Evolutionary conservation across 2,329 filamentous ascomycete species (phyloP), one percentile per base, ranked within the genome.

Genomic region (Alternaria sp.): DNA sequence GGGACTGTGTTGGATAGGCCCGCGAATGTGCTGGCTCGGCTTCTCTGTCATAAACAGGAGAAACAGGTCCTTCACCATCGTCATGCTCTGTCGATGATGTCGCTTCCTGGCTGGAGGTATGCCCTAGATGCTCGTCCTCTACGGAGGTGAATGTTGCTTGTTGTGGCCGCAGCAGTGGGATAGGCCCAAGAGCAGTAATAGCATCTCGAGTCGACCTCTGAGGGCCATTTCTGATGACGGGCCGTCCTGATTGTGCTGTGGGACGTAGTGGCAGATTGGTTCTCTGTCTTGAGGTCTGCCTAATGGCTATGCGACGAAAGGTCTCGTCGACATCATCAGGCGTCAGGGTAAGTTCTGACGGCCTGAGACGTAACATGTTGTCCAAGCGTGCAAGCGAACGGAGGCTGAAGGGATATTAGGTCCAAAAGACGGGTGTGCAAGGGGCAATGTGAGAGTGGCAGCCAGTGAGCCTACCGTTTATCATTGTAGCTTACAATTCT

Each of bases 301-400:
- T 68, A 14, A 61, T 63, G 52, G 72, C 68, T 55, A 77, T 70
- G 44, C 72, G 72, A 33, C 70, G 68, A 36, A 69, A 66, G 13
- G 72, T 72, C 31, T 76, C 73, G 4, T 78, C 72, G 41, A 78
- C 61, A 56, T 78, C 74, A 6, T 73, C 74, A 8, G 75, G 61
- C 8, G 74, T 75, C 64, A 78, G 51, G 21, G 69, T 71, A 39
- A 78, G 73, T 61, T 78, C 76, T 44, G 76, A 74, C 1, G 74
- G 70, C 26, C 68, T 68, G 21, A 73, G 66, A 44, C 76, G 76
- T 58, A 78, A 61, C 76, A 78, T 78, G 39, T 23, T 54, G 37
- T 44, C 50, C 48, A 58, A 36, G 51, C 50, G 46, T 14, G n/a
- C 61, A 51, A 51, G 44, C 36, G 48, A 41, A 7, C 31, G 52